Conservation (phyloP, 371 early-diverging fungal species). For the Mucor ambiguus region DNA sequence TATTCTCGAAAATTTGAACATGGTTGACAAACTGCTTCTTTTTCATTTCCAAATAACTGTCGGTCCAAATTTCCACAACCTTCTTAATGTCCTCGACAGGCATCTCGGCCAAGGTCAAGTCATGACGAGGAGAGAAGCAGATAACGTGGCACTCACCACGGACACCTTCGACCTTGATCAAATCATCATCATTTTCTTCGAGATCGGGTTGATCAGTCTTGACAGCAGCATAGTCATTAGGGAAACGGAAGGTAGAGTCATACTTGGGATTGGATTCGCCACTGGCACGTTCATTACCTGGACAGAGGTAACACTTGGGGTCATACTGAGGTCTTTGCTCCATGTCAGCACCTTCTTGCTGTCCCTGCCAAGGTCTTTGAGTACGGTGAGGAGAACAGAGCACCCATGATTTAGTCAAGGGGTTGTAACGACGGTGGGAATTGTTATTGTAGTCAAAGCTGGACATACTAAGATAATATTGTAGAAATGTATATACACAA, state of each 20-base stretch:
- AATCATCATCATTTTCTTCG: slow-evolving; percentile 31
- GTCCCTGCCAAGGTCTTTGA: slow-evolving; percentile 93
- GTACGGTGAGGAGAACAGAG: slow-evolving; percentile 95
- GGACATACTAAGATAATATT: background rate
- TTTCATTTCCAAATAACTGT: slow-evolving; percentile 54
- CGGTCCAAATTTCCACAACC: slow-evolving; percentile 81
- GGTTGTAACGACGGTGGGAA: slow-evolving; percentile 89
- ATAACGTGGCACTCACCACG: slow-evolving; percentile 87
- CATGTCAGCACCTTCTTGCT: slow-evolving; percentile 56
- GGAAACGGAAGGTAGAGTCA: slow-evolving; percentile 74
- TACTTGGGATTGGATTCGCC: slow-evolving; percentile 82
- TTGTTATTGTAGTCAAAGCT: slow-evolving; percentile 55
- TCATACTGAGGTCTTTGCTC: slow-evolving; percentile 68
- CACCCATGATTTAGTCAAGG: slow-evolving; percentile 87
- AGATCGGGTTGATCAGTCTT: slow-evolving; percentile 62
- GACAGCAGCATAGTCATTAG: slow-evolving; percentile 93
- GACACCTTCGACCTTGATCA: slow-evolving; percentile 71
- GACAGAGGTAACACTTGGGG: slow-evolving; percentile 86
- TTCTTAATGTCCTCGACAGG: slow-evolving; percentile 53
- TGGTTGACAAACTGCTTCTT: slow-evolving; percentile 59
- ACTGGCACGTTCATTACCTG: slow-evolving; percentile 79
- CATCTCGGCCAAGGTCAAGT: slow-evolving; percentile 90
- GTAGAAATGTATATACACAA: background rate
- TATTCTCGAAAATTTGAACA: slow-evolving; percentile 96
- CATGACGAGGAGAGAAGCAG: slow-evolving; percentile 89